Conservation (phyloP, 768 basidiomycete genomes). For the Exidia glandulosa region DNA sequence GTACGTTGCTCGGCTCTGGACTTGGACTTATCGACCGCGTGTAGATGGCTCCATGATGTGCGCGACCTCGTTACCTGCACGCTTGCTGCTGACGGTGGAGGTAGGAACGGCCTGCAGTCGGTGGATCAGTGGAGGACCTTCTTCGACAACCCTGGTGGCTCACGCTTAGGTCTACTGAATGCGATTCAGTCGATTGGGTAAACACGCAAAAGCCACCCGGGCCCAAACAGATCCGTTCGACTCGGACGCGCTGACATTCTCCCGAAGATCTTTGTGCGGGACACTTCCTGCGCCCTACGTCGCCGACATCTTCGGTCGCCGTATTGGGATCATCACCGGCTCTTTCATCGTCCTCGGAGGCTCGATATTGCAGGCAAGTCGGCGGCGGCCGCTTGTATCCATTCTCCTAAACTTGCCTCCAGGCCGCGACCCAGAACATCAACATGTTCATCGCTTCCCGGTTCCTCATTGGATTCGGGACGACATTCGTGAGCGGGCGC, state of each 20-base stretch:
- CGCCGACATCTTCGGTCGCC: slow-evolving; percentile 63
- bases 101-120: slow-evolving; percentile 65
- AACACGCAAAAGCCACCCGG: no score
- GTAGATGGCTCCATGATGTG: no score
- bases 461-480: slow-evolving; percentile 50
- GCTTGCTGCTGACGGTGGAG: no score
- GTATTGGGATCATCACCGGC: slow-evolving; percentile 53
- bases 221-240: no score
- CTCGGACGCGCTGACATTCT: no score
- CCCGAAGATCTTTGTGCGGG: no score
- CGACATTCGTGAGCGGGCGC: slow-evolving; percentile 38
- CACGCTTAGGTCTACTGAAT: slow-evolving; percentile 55
- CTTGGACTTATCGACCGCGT: no score
- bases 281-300: slow-evolving; percentile 63
- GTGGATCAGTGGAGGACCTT: slow-evolving; percentile 50
- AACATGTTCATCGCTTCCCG: slow-evolving; percentile 47
- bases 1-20: no score
- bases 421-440: slow-evolving; percentile 25
- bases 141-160: slow-evolving; percentile 47
- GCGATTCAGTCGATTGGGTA: slow-evolving; percentile 53
- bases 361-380: slow-evolving; percentile 41
- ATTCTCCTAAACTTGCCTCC: neutral
- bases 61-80: no score
- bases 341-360: slow-evolving; percentile 55
- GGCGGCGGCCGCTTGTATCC: neutral